These are phyloP conservation scores for Wickerhamomyces sydowiorum DNA, from an alignment of 805 yeast genomes.

Conservation along the genomic window DNA sequence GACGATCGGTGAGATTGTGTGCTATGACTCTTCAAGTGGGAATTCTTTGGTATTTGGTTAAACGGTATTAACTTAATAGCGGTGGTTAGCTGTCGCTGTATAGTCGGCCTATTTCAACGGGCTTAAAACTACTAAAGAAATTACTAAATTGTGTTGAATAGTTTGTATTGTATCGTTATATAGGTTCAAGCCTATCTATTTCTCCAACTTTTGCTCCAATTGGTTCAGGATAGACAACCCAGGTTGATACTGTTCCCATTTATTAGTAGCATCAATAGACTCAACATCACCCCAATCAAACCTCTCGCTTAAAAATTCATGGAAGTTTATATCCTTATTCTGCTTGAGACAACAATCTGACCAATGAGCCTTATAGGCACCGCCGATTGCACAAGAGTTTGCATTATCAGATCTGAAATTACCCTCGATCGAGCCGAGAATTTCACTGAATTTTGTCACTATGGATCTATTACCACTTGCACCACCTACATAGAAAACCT, in stretches of 20 bases:
- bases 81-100: no score
- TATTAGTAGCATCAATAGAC: slow-evolving; percentile 17
- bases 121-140: no score
- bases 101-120: no score
- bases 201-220: slow-evolving; percentile 19
- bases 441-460: slow-evolving; percentile 60
- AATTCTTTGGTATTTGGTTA: no score
- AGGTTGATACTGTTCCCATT: slow-evolving; percentile 24
- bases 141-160: no score
- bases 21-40: no score
- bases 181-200: not conserved
- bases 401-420: slow-evolving; percentile 69
- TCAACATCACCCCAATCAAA: slow-evolving; percentile 41
- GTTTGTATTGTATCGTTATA: not conserved
- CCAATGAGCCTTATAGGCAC: slow-evolving; percentile 85
- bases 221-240: slow-evolving; percentile 27
- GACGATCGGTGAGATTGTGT: no score
- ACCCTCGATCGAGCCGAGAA: slow-evolving; percentile 57
- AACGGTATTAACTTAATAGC: no score
- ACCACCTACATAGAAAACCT: slow-evolving; percentile 83
- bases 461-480: slow-evolving; percentile 70
- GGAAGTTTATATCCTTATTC: slow-evolving; percentile 26
- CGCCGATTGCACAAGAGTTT: slow-evolving; percentile 91
- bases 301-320: slow-evolving; percentile 37
- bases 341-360: slow-evolving; percentile 27